These are phyloP conservation scores for Pseudonectria foliicola DNA, from an alignment of 2,329 filamentous ascomycete genomes.

Conservation along the genomic window DNA sequence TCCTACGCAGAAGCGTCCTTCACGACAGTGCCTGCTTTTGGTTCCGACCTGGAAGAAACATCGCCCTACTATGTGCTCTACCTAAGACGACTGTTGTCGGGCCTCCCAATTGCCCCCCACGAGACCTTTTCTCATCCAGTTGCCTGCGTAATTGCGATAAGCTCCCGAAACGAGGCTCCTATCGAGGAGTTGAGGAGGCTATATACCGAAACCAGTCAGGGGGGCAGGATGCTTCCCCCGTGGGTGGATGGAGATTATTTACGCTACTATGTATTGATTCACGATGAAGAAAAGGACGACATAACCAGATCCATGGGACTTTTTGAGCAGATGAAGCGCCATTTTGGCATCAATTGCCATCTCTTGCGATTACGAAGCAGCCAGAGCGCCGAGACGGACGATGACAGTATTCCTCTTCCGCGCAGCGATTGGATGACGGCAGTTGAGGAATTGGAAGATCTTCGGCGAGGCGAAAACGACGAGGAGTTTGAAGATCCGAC, in stretches of 20 bases:
- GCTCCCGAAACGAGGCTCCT: conserved; percentile 73
- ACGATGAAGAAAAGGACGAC: conserved; percentile 93
- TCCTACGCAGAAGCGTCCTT: conserved; percentile 62
- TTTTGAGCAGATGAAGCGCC: conserved; percentile 99
- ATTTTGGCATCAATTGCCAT: conserved; percentile 93
- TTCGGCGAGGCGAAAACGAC: conserved; percentile 59
- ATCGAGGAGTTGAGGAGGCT: conserved; percentile 81
- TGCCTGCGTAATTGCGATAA: conserved; percentile 90
- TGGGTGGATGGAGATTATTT: conserved; percentile 93
- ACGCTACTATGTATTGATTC: conserved; percentile 91
- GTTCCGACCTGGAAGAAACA: conserved; percentile 42
- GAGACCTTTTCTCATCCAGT: conserved; percentile 95
- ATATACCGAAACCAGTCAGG: conserved; percentile 77
- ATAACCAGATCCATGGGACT: conserved; percentile 81
- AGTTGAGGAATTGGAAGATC: conserved; percentile 71
- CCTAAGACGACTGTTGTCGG: conserved; percentile 73
- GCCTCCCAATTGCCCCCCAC: conserved; percentile 69
- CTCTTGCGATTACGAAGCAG: conserved; percentile 77
- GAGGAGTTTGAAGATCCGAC: conserved; percentile 64
- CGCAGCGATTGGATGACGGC: conserved; percentile 85
- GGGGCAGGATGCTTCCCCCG: conserved; percentile 63
- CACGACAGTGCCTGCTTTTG: conserved; percentile 29
- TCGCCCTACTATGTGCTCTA: conserved; percentile 84
- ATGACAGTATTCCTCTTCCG: conserved; percentile 78
- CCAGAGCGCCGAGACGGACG: conserved; percentile 81